Evolutionary conservation across 345 rosid genomes (phyloP).

Genomic region (Cochlearia excelsa): DNA sequence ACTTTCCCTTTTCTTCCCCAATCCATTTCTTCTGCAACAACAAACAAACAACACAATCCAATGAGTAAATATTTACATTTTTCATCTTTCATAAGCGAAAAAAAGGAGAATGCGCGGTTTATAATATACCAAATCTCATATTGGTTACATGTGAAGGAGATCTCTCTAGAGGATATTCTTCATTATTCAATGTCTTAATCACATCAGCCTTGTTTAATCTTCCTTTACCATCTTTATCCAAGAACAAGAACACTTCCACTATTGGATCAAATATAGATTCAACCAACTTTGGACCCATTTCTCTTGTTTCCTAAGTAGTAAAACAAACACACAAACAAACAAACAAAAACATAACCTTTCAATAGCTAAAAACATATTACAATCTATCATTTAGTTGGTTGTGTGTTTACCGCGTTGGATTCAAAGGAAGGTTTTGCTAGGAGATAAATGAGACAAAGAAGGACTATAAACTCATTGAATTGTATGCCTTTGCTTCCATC

Average conservation of each 20-base stretch:
- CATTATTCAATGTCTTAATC: slow-evolving; percentile 58
- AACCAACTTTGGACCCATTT: slow-evolving; percentile 45
- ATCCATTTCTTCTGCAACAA: slow-evolving; percentile 83
- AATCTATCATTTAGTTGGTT: not conserved
- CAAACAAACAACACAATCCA: slow-evolving; percentile 8
- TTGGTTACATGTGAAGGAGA: slow-evolving; percentile 64
- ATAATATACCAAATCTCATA: slow-evolving; percentile 60
- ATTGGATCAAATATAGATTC: slow-evolving; percentile 68
- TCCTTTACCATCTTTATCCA: slow-evolving; percentile 77
- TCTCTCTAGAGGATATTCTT: slow-evolving; percentile 59
- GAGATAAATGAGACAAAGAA: slow-evolving; percentile 71
- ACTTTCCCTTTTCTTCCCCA: slow-evolving; percentile 78
- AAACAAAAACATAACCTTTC: not conserved
- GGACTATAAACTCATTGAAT: slow-evolving; percentile 81
- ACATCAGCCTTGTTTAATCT: slow-evolving; percentile 70
- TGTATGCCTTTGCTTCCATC: slow-evolving; percentile 74
- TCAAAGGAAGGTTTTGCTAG: slow-evolving; percentile 52
- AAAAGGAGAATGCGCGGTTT: not conserved
- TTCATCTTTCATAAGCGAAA: not conserved
- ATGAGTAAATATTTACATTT: not conserved
- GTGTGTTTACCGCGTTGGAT: slow-evolving; percentile 28
- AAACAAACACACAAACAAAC: slow-evolving; percentile 17
- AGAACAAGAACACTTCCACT: slow-evolving; percentile 73
- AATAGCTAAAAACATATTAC: slow-evolving; percentile 3
- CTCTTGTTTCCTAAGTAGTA: slow-evolving; percentile 38